Conservation (phyloP, 2,329 filamentous ascomycete species). For the Westerdykella aurantiaca region DNA sequence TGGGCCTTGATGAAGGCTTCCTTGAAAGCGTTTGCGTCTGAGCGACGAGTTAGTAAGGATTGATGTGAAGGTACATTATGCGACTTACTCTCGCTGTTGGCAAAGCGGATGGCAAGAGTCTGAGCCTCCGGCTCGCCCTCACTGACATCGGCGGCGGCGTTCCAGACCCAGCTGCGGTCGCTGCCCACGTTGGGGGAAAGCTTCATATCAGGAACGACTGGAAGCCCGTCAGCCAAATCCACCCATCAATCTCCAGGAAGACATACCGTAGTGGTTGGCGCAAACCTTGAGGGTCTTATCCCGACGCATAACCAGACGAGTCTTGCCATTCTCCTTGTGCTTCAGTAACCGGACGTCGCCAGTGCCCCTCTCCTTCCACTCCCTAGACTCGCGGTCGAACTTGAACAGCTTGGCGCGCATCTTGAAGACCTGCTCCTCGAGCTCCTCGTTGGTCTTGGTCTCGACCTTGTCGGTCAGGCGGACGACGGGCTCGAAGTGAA, state of each 20-base stretch:
- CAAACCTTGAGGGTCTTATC: conserved; percentile 99
- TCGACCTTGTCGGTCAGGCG: conserved; percentile 96
- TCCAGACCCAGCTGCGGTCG: conserved; percentile 99
- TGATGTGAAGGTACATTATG: conserved; percentile 16
- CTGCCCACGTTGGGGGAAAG: conserved; percentile 95
- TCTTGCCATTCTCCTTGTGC: conserved; percentile 99
- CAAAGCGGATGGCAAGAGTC: conserved; percentile 94
- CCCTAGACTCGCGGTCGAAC: conserved; percentile 83
- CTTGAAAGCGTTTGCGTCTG: conserved; percentile 96
- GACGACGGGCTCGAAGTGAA: conserved; percentile 96
- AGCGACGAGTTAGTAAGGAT: conserved; percentile 23
- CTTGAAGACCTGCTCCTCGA: conserved; percentile 96
- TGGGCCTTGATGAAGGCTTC: conserved; percentile 95
- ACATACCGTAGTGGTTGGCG: conserved; percentile 97
- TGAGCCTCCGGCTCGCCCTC: conserved; percentile 96
- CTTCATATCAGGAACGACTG: conserved; percentile 98
- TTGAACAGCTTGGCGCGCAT: conserved; percentile 99
- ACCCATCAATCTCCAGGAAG: conserved; percentile 8
- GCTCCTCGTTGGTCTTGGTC: conserved; percentile 96
- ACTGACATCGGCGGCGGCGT: conserved; percentile 92
- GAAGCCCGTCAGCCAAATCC: conserved; percentile 11
- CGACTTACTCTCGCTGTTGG: conserved; percentile 86
- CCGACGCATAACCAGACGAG: conserved; percentile 92
- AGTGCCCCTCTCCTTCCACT: conserved; percentile 99
- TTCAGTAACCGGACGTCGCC: conserved; percentile 94